Evolutionary conservation across 2,329 filamentous ascomycete genomes (phyloP).

Genomic region (Epichloe gansuensis): DNA sequence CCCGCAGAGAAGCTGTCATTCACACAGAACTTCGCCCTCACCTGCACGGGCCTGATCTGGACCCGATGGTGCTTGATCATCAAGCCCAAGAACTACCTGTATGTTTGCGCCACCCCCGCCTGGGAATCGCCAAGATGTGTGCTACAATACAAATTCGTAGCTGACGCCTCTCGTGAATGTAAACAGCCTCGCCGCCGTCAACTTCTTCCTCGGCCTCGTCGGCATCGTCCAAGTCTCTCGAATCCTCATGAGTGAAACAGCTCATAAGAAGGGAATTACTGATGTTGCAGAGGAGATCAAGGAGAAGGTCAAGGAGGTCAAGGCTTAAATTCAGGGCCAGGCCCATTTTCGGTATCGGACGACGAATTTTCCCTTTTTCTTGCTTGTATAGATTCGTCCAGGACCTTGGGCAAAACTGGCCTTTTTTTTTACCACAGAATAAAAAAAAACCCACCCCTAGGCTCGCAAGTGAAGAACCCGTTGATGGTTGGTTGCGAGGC

Average conservation of each 20-base stretch:
- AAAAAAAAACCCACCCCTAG: too few species aligned
- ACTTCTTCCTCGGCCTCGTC: slow-evolving; percentile 92
- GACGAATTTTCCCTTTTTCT: not conserved
- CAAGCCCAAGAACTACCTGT: slow-evolving; percentile 84
- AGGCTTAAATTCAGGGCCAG: not conserved
- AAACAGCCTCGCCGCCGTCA: slow-evolving; percentile 76
- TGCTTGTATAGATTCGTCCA: too few species aligned
- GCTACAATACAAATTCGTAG: not conserved
- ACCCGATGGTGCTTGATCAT: slow-evolving; percentile 98
- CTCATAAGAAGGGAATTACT: slow-evolving; percentile 38
- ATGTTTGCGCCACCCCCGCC: slow-evolving; percentile 20
- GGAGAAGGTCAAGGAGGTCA: slow-evolving; percentile 17
- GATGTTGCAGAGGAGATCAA: slow-evolving; percentile 27
- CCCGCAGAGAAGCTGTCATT: slow-evolving; percentile 87
- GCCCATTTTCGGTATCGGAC: not conserved
- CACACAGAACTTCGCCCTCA: slow-evolving; percentile 82
- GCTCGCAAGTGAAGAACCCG: too few species aligned
- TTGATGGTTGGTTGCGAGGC: too few species aligned
- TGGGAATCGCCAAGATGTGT: not conserved
- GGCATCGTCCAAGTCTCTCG: slow-evolving; percentile 71
- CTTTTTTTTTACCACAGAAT: too few species aligned
- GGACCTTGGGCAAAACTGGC: too few species aligned
- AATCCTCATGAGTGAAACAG: slow-evolving; percentile 54
- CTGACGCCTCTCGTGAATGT: not conserved
- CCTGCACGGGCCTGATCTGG: slow-evolving; percentile 90